phyloP scores from a whole-genome alignment of 495 filamentous ascomycete species.

The Apodospora peruviana region DNA sequence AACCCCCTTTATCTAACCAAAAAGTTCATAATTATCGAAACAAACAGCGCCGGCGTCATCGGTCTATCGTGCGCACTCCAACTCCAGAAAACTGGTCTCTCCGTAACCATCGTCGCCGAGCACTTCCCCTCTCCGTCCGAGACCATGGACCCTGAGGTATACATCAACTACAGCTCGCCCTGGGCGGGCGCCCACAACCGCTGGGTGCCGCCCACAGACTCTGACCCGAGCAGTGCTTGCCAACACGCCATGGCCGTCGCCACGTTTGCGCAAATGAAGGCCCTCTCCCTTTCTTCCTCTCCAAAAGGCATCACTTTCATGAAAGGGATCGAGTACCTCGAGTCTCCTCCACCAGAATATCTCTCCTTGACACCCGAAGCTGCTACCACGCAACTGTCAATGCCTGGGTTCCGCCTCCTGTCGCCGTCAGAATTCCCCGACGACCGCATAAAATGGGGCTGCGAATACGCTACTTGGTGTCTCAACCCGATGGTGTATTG shows the following conservation, averaged over 20 bases:
- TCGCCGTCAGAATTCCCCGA: slow-evolving; percentile 34
- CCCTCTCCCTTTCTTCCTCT: slow-evolving; percentile 15
- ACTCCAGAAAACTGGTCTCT: slow-evolving; percentile 37
- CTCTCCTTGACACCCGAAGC: slow-evolving; percentile 20
- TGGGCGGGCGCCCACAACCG: slow-evolving; percentile 60
- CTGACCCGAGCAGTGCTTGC: slow-evolving; percentile 16
- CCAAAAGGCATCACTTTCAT: slow-evolving; percentile 37
- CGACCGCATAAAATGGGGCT: slow-evolving; percentile 46
- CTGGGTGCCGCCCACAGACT: slow-evolving; percentile 39
- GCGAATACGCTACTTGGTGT: slow-evolving; percentile 52
- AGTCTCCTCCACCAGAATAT: slow-evolving; percentile 35
- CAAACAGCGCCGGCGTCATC: slow-evolving; percentile 47
- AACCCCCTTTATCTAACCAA: neutral
- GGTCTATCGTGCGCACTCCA: slow-evolving; percentile 46
- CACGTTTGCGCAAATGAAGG: slow-evolving; percentile 49
- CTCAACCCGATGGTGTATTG: slow-evolving; percentile 61
- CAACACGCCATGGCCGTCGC: slow-evolving; percentile 39
- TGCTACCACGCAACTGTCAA: slow-evolving; percentile 26
- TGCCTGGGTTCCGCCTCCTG: slow-evolving; percentile 41
- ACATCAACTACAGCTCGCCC: slow-evolving; percentile 54
- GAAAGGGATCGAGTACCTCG: slow-evolving; percentile 56
- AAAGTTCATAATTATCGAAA: neutral
- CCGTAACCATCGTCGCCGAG: slow-evolving; percentile 45
- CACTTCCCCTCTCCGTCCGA: slow-evolving; percentile 43
- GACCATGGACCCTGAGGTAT: slow-evolving; percentile 25